A percentile compares a stretch with the other conserved stretches of the same genome.
Conservation (phyloP, 257 asterid species). For the Nicotiana sylvestris region DNA sequence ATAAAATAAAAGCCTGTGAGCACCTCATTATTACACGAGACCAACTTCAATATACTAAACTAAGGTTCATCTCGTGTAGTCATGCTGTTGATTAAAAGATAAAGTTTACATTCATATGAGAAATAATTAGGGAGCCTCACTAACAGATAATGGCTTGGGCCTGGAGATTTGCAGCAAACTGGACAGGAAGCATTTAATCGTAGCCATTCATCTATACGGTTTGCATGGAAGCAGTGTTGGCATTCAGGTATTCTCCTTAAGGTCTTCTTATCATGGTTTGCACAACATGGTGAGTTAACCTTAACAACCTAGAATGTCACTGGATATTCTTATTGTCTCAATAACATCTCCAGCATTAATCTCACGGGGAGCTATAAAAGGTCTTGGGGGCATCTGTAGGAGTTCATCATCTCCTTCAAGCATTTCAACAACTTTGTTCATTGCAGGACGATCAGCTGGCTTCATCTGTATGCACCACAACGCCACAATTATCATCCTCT, state of each 20-base stretch:
- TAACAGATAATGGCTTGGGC: neutral
- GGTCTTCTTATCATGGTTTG: slow-evolving; percentile 21
- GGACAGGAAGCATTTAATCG: slow-evolving; percentile 43
- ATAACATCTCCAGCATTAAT: slow-evolving; percentile 12
- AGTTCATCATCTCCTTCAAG: slow-evolving; percentile 34
- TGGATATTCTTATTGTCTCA: neutral
- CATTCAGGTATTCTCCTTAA: slow-evolving; percentile 44
- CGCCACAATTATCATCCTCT: slow-evolving; percentile 37
- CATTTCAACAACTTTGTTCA: slow-evolving; percentile 42
- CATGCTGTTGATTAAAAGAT: neutral
- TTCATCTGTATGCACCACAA: slow-evolving; percentile 50
- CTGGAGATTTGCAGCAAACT: slow-evolving; percentile 36
- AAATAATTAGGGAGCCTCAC: neutral
- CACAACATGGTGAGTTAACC: neutral
- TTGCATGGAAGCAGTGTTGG: slow-evolving; percentile 42
- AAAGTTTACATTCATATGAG: neutral
- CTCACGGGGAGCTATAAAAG: slow-evolving; percentile 24
- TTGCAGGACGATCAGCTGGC: slow-evolving; percentile 33
- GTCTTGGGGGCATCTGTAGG: slow-evolving; percentile 36
- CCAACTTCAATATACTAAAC: neutral
- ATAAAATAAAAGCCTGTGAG: neutral
- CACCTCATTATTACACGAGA: neutral
- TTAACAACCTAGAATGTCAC: neutral
- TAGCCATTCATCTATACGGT: slow-evolving; percentile 51
- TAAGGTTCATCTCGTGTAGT: neutral